These are phyloP conservation scores for Geosmithia putterillii DNA, from an alignment of 2,329 filamentous ascomycete species.

Conservation along the genomic window DNA sequence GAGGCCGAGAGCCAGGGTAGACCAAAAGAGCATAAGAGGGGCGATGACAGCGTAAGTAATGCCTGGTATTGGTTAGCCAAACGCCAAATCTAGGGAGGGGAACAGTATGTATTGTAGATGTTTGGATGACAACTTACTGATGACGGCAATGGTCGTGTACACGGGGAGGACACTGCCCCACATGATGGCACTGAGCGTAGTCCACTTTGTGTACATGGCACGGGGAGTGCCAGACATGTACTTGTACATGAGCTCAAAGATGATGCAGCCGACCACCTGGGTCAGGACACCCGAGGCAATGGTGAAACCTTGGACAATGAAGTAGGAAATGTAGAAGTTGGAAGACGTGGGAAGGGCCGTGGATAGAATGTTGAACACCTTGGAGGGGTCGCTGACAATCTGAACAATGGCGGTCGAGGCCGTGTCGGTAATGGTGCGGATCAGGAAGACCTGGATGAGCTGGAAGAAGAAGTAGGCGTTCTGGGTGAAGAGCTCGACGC, in stretches of 20 bases:
- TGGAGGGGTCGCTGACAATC: constrained; percentile 49
- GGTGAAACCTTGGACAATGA: constrained; percentile 72
- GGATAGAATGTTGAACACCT: constrained; percentile 54
- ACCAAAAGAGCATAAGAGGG: constrained; percentile 71
- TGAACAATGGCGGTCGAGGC: constrained; percentile 56
- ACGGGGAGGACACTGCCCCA: constrained; percentile 70
- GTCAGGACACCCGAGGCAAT: constrained; percentile 63
- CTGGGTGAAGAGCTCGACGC: constrained; percentile 79
- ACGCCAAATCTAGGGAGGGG: not conserved
- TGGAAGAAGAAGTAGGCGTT: constrained; percentile 89
- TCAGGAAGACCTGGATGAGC: constrained; percentile 85
- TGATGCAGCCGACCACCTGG: constrained; percentile 51
- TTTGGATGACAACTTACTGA: constrained; percentile 31
- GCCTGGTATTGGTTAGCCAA: constrained; percentile 19
- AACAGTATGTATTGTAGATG: too few relatives aligned
- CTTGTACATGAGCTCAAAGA: constrained; percentile 57
- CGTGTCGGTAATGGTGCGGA: constrained; percentile 70
- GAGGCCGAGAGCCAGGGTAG: constrained; percentile 60
- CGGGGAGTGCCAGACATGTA: constrained; percentile 66
- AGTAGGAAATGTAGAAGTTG: constrained; percentile 90
- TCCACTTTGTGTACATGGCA: constrained; percentile 66
- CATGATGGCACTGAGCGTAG: constrained; percentile 51
- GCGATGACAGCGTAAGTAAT: constrained; percentile 78
- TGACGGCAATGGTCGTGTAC: constrained; percentile 62
- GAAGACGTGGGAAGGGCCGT: constrained; percentile 66